phyloP scores from a whole-genome alignment of 2,329 filamentous ascomycete species.

The Trichophyton verrucosum region DNA sequence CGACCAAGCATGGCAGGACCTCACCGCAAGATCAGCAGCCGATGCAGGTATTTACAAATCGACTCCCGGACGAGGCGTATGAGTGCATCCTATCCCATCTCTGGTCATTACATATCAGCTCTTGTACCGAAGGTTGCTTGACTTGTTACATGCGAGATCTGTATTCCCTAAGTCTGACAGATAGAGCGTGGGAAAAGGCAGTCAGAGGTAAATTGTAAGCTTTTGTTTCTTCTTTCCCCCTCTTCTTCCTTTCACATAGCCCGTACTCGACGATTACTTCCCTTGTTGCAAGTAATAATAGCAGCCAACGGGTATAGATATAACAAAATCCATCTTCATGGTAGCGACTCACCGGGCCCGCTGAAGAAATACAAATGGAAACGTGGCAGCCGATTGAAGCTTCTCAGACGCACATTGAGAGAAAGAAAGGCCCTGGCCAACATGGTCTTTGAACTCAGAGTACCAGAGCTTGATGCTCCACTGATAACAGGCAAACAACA shows the following conservation, averaged over 20 bases:
- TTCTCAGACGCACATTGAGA: slow-evolving; percentile 43
- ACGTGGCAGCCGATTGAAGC: slow-evolving; percentile 39
- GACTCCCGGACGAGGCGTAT: slow-evolving; percentile 43
- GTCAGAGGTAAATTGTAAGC: slow-evolving; percentile 40
- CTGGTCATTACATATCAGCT: slow-evolving; percentile 33
- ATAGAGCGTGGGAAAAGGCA: slow-evolving; percentile 44
- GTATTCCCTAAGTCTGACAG: slow-evolving; percentile 41
- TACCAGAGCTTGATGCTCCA: slow-evolving; percentile 37
- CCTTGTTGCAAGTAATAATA: neutral
- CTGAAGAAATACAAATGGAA: slow-evolving; percentile 39
- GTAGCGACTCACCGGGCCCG: slow-evolving; percentile 35
- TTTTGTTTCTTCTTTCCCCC: neutral
- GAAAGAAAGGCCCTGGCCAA: slow-evolving; percentile 40
- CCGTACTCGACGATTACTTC: neutral
- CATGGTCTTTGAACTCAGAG: slow-evolving; percentile 41
- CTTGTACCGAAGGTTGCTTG: slow-evolving; percentile 34
- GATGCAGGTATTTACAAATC: slow-evolving; percentile 30
- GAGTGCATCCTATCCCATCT: slow-evolving; percentile 43
- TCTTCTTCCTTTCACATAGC: neutral
- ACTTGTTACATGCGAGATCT: slow-evolving; percentile 45
- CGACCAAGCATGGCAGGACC: slow-evolving; percentile 21
- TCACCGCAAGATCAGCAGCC: slow-evolving; percentile 4
- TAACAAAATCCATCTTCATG: slow-evolving; percentile 37
- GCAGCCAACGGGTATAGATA: slow-evolving; percentile 31
- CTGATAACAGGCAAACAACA: slow-evolving; percentile 28